Evolutionary conservation across 1,284 basidiomycete genomes (phyloP), one percentile per base, ranked within the genome.

Genomic region (Tilletia caries): DNA sequence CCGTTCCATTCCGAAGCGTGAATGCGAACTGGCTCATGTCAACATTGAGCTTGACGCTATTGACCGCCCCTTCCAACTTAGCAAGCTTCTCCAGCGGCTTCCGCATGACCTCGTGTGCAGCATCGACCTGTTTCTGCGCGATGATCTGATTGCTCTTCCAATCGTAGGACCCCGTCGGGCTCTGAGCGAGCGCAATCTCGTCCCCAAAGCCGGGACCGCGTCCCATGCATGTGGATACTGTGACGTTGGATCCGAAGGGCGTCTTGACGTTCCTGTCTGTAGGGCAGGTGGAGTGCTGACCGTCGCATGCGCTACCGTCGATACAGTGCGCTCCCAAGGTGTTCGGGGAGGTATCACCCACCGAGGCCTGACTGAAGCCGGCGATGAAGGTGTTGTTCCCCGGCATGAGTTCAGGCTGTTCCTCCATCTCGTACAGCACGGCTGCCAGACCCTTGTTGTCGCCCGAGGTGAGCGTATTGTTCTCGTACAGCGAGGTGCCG

Each of bases 1-100:
- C 86, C 12, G 88, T 89, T 33, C 91, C 90, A 75, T 92, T 90
- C 18, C 86, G 83, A 23, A 92, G 84, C 18, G 84, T 84, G 81
- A 92, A 91, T 1, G 86, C 86, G 75, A 91, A 88, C 88, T 33
- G 88, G 85, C 89, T 89, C 90, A 78, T 83, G 70, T 88, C 84
- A 4, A 89, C 91, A 70, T 77, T 77, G 71, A 76, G 73, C 69
- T 79, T 76, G 65, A 79, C 79, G 50, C 69, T 72, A 62, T 70
- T 71, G 18, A 79, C 72, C 25, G 69, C 73, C 6, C 67, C 70
- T 46, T 10, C 60, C 27, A 37, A 46, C 23, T 41, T 32, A 4
- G 12, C 27, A 1, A 68, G n/a, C 12, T 32, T 27, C 18, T 69
- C 37, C 25, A 64, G 6, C 8, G 65, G 71, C 15, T 46, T 33